phyloP scores from a whole-genome alignment of 176 grass and related monocot genomes.

The Sorghum bicolor region DNA sequence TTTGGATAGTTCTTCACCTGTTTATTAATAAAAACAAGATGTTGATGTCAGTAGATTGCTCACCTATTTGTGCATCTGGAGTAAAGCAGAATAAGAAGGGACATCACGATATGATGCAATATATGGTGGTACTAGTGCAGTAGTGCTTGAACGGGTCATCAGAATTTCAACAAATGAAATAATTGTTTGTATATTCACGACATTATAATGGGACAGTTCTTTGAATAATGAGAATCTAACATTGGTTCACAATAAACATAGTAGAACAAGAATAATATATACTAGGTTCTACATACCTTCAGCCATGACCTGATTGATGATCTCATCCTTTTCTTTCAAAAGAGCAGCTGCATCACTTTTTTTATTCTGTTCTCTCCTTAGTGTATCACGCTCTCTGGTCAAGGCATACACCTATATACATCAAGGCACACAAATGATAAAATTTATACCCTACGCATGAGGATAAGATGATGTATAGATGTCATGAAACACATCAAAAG shows the following conservation, averaged over 20 bases:
- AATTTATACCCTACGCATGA: not conserved
- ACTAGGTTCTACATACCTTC: conserved; percentile 72
- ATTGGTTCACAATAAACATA: conserved; percentile 15
- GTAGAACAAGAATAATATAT: conserved; percentile 8
- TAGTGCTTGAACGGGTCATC: not conserved
- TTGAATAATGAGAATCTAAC: conserved; percentile 12
- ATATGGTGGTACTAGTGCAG: not conserved
- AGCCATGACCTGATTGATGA: conserved; percentile 99
- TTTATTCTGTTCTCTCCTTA: conserved; percentile 95
- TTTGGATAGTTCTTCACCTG: conserved; percentile 97
- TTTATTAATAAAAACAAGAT: conserved; percentile 36
- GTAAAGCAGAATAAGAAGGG: not conserved
- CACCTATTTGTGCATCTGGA: not conserved
- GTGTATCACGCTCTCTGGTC: conserved; percentile 92
- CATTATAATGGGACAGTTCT: not conserved
- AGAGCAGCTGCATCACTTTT: conserved; percentile 96
- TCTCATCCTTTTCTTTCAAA: conserved; percentile 99
- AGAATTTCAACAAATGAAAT: conserved; percentile 12
- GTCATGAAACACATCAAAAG: not conserved
- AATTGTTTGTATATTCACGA: not conserved
- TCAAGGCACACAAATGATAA: conserved; percentile 21
- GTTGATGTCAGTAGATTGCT: not conserved
- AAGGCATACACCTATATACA: conserved; percentile 83
- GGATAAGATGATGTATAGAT: conserved; percentile 16
- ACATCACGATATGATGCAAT: conserved; percentile 3